Conservation (phyloP, 2,329 filamentous ascomycete species). For the Aspergillus fructus region DNA sequence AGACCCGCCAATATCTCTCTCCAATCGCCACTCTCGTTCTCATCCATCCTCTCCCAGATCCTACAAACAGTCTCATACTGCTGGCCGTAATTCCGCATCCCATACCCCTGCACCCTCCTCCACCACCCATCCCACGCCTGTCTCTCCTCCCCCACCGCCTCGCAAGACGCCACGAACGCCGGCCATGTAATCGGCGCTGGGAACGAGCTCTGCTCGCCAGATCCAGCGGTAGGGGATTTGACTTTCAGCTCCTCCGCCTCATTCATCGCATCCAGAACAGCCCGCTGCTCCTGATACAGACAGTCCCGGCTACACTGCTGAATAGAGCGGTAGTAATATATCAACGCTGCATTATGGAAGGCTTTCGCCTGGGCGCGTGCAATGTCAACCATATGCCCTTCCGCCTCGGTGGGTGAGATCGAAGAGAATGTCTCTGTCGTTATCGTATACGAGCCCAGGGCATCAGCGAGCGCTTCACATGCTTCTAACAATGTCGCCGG, state of each 20-base stretch:
- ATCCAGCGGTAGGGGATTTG: no score
- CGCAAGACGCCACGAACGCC: not conserved
- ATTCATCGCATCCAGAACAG: not conserved
- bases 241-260: not conserved
- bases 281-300: not conserved
- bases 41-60: not conserved
- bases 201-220: not conserved
- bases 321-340: not conserved
- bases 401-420: not conserved
- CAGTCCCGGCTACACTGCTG: not conserved
- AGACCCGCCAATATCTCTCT: not conserved
- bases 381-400: not conserved
- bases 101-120: not conserved
- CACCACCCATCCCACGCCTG: not conserved
- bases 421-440: not conserved
- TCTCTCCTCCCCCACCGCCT: not conserved
- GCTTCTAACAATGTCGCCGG: not conserved
- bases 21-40: not conserved
- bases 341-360: not conserved
- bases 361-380: not conserved
- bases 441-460: not conserved
- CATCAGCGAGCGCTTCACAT: not conserved
- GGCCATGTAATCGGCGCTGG: not conserved
- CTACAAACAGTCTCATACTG: not conserved
- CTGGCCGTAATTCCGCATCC: not conserved